phyloP scores from a whole-genome alignment of 2,329 filamentous ascomycete species.

The Fusarium anguioides region DNA sequence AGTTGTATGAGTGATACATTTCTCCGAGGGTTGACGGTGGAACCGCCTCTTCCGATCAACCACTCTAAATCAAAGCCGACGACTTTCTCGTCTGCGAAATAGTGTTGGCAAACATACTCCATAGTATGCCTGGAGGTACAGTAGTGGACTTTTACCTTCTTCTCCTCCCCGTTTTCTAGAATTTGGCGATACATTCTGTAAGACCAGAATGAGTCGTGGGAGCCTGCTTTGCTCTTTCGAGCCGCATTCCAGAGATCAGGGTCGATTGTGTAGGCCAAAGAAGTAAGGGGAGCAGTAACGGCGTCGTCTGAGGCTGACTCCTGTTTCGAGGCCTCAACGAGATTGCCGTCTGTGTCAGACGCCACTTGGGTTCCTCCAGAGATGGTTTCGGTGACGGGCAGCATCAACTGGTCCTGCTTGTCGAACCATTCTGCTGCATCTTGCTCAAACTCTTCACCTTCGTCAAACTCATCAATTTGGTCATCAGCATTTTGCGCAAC shows the following conservation, averaged over 20 bases:
- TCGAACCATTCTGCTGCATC: conserved; percentile 44
- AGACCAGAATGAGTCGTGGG: conserved; percentile 71
- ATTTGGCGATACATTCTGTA: conserved; percentile 73
- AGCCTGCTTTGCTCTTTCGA: conserved; percentile 57
- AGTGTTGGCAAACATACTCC: conserved; percentile 70
- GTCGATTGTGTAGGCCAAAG: conserved; percentile 48
- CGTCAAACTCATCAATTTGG: conserved; percentile 35
- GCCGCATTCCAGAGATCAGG: conserved; percentile 54
- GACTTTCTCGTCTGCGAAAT: conserved; percentile 76
- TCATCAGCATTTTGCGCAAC: not conserved
- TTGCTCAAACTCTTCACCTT: conserved; percentile 43
- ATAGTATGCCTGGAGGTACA: conserved; percentile 75
- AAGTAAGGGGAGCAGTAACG: conserved; percentile 43
- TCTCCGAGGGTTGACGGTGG: conserved; percentile 62
- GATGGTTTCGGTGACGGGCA: not conserved
- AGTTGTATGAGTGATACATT: conserved; percentile 88
- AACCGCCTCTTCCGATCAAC: conserved; percentile 64
- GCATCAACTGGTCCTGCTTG: conserved; percentile 32
- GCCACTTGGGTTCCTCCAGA: conserved; percentile 10
- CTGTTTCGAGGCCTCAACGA: conserved; percentile 3
- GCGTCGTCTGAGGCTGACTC: not conserved
- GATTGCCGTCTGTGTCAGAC: conserved; percentile 3
- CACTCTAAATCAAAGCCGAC: conserved; percentile 95
- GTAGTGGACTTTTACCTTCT: conserved; percentile 78
- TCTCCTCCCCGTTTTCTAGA: conserved; percentile 52